These are phyloP conservation scores for Teratosphaeriaceae sp. DNA, from an alignment of 2,329 filamentous ascomycete genomes.

Conservation along the genomic window DNA sequence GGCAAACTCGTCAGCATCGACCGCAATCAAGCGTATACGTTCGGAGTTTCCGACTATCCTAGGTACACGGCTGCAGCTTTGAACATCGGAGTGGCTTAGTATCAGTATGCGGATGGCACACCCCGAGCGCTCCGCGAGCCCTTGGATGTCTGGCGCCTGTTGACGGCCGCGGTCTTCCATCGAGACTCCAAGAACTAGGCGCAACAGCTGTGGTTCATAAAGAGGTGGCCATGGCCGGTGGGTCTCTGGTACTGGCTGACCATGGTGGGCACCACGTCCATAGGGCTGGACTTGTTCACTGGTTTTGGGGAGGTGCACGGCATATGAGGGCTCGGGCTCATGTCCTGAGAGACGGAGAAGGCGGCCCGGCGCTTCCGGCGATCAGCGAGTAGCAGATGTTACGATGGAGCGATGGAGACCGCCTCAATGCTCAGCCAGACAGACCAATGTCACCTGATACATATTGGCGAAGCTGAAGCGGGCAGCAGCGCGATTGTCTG, in stretches of 20 bases:
- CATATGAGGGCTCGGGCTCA: too few relatives aligned
- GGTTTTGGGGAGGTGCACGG: too few relatives aligned
- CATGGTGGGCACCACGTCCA: too few relatives aligned
- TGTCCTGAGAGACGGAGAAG: too few relatives aligned
- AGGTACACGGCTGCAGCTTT: background rate
- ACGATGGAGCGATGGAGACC: too few relatives aligned
- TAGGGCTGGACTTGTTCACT: too few relatives aligned
- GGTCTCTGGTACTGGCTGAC: background rate
- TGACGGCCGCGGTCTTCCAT: background rate
- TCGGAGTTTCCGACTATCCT: background rate
- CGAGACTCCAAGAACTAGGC: background rate
- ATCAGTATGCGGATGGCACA: background rate
- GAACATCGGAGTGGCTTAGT: background rate
- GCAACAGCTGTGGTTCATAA: slow-evolving; percentile 1
- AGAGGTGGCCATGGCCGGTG: background rate
- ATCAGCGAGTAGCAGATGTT: too few relatives aligned
- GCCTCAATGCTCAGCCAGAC: too few relatives aligned
- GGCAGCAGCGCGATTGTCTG: too few relatives aligned
- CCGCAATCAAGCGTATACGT: background rate
- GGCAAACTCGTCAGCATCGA: background rate
- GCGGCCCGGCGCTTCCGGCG: too few relatives aligned
- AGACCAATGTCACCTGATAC: too few relatives aligned
- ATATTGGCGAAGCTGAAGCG: too few relatives aligned
- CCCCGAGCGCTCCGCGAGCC: background rate
- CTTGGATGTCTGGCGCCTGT: background rate